Conservation (phyloP, 2,329 filamentous ascomycete genomes). For the Sporothrix mexicana region DNA sequence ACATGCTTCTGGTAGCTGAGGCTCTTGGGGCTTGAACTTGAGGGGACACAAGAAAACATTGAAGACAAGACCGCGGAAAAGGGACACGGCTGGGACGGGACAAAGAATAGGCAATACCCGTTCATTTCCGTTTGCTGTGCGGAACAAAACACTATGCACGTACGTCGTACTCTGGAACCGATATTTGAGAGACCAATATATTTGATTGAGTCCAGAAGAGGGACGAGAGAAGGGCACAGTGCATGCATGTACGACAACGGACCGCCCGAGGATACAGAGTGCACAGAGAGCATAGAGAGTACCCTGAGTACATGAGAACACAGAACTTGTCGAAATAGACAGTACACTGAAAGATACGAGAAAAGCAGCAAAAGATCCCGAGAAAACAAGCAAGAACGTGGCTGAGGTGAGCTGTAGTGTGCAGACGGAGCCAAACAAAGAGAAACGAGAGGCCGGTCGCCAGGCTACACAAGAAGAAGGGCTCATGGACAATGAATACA, state of each 20-base stretch:
- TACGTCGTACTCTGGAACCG: too few species aligned
- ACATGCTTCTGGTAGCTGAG: neutral
- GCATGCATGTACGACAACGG: slow-evolving; percentile 23
- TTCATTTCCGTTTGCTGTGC: neutral
- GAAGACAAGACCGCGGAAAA: neutral
- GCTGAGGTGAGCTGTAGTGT: neutral
- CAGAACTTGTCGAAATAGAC: too few species aligned
- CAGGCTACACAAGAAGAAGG: neutral
- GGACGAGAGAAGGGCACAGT: neutral
- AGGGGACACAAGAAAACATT: neutral
- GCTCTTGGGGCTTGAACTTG: neutral
- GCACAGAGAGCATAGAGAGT: neutral
- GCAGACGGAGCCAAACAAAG: neutral
- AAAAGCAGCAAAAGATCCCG: slow-evolving; percentile 1
- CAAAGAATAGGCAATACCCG: neutral
- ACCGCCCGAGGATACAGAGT: neutral
- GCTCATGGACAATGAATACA: neutral
- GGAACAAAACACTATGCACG: too few species aligned
- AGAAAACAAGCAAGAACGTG: neutral
- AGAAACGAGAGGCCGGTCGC: neutral
- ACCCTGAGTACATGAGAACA: too few species aligned
- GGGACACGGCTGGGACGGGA: neutral
- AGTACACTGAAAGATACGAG: too few species aligned
- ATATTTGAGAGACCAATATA: too few species aligned
- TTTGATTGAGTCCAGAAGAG: neutral